phyloP scores from a whole-genome alignment of 2,329 filamentous ascomycete genomes.

The Cercospora sp. region DNA sequence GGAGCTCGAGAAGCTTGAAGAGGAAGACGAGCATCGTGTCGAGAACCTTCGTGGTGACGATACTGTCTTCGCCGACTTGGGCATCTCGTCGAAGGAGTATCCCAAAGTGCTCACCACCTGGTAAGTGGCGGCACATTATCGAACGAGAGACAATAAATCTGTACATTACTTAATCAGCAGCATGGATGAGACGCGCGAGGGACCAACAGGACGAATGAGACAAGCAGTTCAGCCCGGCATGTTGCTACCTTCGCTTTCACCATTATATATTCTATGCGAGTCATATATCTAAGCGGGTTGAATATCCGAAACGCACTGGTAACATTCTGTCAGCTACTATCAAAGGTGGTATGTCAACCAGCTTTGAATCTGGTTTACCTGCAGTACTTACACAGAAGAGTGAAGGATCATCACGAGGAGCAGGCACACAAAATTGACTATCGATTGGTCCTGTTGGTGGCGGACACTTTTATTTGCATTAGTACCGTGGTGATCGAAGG shows the following conservation, averaged over 20 bases:
- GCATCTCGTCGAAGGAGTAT: conserved; percentile 64
- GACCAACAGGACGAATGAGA: neutral
- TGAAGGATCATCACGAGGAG: neutral
- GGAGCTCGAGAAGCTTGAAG: conserved; percentile 72
- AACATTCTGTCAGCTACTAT: neutral
- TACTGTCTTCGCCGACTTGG: conserved; percentile 61
- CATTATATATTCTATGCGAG: neutral
- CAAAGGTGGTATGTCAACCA: neutral
- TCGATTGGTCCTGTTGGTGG: neutral
- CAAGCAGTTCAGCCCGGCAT: neutral
- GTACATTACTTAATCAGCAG: neutral
- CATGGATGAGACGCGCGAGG: neutral
- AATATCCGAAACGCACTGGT: neutral
- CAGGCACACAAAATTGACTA: neutral
- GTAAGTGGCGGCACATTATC: conserved; percentile 38
- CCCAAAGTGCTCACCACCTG: conserved; percentile 64
- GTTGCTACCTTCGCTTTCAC: neutral
- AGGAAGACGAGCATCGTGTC: conserved; percentile 71
- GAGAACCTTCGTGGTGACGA: conserved; percentile 60
- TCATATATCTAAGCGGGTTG: neutral
- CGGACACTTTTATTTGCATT: neutral
- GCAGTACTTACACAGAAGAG: neutral
- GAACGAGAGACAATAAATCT: neutral
- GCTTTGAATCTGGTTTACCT: neutral
- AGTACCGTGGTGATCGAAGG: neutral